Evolutionary conservation across 164 flowering plant genomes (phyloP).

Genomic region (Vitis cinerea): DNA sequence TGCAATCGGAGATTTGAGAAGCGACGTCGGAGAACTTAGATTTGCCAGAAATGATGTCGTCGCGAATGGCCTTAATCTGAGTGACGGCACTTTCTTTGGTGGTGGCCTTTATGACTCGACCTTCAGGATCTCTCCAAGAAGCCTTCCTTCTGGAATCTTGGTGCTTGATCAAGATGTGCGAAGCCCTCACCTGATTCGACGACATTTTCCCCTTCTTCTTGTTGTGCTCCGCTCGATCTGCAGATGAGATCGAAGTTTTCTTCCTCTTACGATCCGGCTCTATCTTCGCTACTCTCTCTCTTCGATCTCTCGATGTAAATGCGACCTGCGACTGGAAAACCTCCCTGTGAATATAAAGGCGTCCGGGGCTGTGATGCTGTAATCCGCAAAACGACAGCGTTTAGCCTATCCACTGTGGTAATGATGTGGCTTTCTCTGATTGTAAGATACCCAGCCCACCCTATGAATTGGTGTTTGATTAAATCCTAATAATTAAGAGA

Average conservation of each 20-base stretch:
- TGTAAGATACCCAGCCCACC: no score
- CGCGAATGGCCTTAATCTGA: slow-evolving; percentile 65
- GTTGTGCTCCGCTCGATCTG: slow-evolving; percentile 31
- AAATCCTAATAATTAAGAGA: no score
- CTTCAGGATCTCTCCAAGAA: slow-evolving; percentile 98
- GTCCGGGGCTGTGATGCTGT: no score
- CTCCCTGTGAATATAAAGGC: no score
- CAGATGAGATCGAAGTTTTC: slow-evolving; percentile 38
- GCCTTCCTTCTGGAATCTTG: slow-evolving; percentile 84
- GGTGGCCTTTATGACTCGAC: slow-evolving; percentile 60
- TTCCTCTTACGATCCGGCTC: slow-evolving; percentile 63
- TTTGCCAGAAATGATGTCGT: slow-evolving; percentile 69
- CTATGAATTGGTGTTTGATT: no score
- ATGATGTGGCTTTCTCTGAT: no score
- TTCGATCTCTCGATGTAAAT: background rate
- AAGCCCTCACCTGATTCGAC: slow-evolving; percentile 44
- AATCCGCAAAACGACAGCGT: no score
- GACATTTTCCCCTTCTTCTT: slow-evolving; percentile 29
- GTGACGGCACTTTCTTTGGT: slow-evolving; percentile 70
- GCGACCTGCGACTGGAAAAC: no score
- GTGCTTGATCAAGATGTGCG: slow-evolving; percentile 86
- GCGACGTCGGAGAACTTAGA: slow-evolving; percentile 77
- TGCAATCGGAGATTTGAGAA: slow-evolving; percentile 72
- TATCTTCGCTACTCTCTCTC: slow-evolving; percentile 26
- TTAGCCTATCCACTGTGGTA: no score